Percentiles rank a stretch among this genome's conserved stretches.
Conservation (phyloP, 2,329 filamentous ascomycete species). For the Pezicula radicicola region DNA sequence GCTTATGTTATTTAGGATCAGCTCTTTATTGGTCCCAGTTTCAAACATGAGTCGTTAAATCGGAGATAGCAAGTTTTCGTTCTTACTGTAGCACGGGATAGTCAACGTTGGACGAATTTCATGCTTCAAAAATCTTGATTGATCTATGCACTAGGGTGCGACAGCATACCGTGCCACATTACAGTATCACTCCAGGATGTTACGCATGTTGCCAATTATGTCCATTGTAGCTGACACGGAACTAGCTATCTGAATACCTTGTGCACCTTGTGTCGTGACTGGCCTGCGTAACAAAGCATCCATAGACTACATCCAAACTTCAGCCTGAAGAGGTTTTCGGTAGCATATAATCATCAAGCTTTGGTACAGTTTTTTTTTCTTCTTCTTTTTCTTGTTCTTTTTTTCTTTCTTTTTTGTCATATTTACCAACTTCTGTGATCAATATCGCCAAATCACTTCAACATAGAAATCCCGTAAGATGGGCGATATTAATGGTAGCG, state of each 20-base stretch:
- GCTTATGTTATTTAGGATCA: too few relatives aligned
- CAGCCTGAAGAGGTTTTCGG: background rate
- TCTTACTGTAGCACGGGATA: background rate
- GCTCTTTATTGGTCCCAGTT: too few relatives aligned
- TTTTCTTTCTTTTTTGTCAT: background rate
- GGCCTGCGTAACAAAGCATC: background rate
- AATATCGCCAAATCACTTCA: background rate
- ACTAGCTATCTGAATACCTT: background rate
- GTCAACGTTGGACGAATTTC: background rate
- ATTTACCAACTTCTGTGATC: background rate
- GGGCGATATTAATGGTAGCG: background rate
- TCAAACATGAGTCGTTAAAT: background rate
- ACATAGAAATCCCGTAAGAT: background rate
- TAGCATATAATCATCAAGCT: background rate
- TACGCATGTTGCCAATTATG: background rate
- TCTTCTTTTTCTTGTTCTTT: background rate
- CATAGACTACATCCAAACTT: background rate
- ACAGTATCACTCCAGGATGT: background rate
- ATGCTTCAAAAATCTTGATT: background rate
- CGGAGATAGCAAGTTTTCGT: background rate
- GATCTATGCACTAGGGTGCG: background rate
- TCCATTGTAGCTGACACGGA: background rate
- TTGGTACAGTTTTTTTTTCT: background rate
- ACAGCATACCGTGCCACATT: background rate
- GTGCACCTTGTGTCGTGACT: background rate